Evolutionary conservation across 192 early-diverging fungal species (phyloP).

Genomic region (Backusella luteola): DNA sequence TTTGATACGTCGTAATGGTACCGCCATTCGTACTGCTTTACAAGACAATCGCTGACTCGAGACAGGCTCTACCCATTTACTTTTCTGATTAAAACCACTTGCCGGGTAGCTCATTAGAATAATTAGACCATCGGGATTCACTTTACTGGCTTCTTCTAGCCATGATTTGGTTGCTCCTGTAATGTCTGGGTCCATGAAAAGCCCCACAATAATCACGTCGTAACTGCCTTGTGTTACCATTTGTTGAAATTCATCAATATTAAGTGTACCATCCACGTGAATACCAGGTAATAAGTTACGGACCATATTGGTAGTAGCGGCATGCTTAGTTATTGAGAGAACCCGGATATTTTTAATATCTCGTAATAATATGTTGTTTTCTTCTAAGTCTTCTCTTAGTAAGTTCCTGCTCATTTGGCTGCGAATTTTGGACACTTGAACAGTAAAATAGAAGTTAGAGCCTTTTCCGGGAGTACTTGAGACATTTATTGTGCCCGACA

Average conservation of each 20-base stretch:
- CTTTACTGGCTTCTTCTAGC: slow-evolving; percentile 10
- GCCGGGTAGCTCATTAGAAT: slow-evolving; percentile 30
- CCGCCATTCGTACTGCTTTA: slow-evolving; percentile 36
- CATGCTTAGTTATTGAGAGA: background rate
- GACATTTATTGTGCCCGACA: slow-evolving; percentile 57
- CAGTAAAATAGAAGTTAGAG: slow-evolving; percentile 48
- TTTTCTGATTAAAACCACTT: slow-evolving; percentile 10
- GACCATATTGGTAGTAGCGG: slow-evolving; percentile 16
- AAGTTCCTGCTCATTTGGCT: background rate
- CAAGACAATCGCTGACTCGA: background rate
- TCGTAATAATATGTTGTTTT: background rate
- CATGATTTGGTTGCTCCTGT: background rate
- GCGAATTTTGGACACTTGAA: slow-evolving; percentile 32
- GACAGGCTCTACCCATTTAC: background rate
- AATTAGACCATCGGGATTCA: background rate
- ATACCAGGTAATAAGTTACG: slow-evolving; percentile 8
- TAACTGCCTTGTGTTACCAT: background rate
- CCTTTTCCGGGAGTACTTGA: slow-evolving; percentile 41
- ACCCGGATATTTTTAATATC: background rate
- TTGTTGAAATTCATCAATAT: slow-evolving; percentile 7
- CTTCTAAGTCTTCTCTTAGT: slow-evolving; percentile 1
- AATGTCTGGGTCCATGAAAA: slow-evolving; percentile 12
- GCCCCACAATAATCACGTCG: slow-evolving; percentile 29
- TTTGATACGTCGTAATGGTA: slow-evolving; percentile 43
- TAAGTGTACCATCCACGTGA: slow-evolving; percentile 2